Percentiles rank a stretch among this genome's conserved stretches.
phyloP scores from a whole-genome alignment of 2,329 filamentous ascomycete species.

The Tetracladium maxilliforme region DNA sequence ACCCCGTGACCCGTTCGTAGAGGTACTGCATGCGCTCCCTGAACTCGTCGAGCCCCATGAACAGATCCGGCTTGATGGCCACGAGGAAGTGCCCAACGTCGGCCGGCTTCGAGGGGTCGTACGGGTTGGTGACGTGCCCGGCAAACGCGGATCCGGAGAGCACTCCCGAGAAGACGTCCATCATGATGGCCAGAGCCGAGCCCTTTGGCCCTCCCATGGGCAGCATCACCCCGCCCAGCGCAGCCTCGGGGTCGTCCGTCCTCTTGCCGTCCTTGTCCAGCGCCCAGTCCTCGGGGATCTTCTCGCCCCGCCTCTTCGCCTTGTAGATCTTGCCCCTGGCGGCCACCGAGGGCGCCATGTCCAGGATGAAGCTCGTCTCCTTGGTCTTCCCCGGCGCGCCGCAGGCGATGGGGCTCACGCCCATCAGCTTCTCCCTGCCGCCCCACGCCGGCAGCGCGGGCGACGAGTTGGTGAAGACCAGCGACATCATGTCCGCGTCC shows the following conservation, averaged over 20 bases:
- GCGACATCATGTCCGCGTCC: conserved; percentile 54
- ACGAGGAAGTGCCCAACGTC: conserved; percentile 65
- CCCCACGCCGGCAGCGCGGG: conserved; percentile 62
- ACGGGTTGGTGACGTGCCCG: conserved; percentile 61
- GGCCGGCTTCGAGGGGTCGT: conserved; percentile 52
- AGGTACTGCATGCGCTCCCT: conserved; percentile 42
- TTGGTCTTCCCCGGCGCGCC: conserved; percentile 53
- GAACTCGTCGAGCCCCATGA: conserved; percentile 58
- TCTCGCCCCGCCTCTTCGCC: conserved; percentile 49
- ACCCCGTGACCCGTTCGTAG: conserved; percentile 35
- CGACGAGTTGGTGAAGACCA: conserved; percentile 59
- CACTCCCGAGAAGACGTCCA: conserved; percentile 77
- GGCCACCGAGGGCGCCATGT: conserved; percentile 58
- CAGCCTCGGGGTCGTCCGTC: conserved; percentile 59
- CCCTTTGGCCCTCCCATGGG: conserved; percentile 80
- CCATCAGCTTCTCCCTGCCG: conserved; percentile 49
- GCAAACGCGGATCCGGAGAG: conserved; percentile 67
- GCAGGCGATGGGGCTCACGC: conserved; percentile 60
- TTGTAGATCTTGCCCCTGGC: conserved; percentile 63
- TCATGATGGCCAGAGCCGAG: conserved; percentile 65
- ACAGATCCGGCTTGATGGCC: conserved; percentile 60
- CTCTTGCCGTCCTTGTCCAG: conserved; percentile 52
- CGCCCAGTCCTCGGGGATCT: conserved; percentile 62
- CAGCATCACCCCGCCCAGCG: conserved; percentile 66
- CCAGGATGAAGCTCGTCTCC: conserved; percentile 52